These are phyloP conservation scores for Aspergillus ruber DNA, from an alignment of 2,329 filamentous ascomycete species.

Conservation along the genomic window DNA sequence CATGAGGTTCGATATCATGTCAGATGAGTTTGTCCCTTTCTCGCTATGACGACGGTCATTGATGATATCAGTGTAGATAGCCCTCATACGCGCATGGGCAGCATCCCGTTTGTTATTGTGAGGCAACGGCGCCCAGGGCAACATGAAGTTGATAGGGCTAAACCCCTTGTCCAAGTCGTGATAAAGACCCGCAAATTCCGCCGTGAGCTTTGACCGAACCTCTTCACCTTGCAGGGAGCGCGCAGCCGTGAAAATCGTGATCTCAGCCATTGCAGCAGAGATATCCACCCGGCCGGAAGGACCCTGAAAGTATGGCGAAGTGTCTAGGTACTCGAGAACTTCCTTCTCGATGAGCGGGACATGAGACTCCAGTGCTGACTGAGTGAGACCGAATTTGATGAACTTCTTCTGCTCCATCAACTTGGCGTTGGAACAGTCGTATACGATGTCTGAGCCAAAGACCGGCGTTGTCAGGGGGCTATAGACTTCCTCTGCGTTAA, in stretches of 20 bases:
- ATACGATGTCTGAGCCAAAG: constrained; percentile 81
- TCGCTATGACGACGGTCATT: constrained; percentile 57
- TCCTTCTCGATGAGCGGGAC: constrained; percentile 72
- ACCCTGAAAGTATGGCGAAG: constrained; percentile 59
- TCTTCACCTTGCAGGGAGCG: constrained; percentile 79
- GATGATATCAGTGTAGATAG: constrained; percentile 78
- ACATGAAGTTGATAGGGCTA: constrained; percentile 80
- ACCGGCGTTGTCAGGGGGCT: constrained; percentile 63
- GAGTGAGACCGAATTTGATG: constrained; percentile 59
- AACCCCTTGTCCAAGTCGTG: constrained; percentile 89
- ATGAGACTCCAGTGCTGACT: constrained; percentile 61
- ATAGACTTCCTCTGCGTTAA: constrained; percentile 88
- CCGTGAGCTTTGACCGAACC: constrained; percentile 73
- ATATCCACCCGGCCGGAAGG: constrained; percentile 65
- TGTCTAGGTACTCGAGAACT: constrained; percentile 66
- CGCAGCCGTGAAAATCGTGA: constrained; percentile 85
- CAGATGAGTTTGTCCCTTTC: constrained; percentile 47
- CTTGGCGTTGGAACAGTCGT: constrained; percentile 85
- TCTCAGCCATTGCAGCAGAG: constrained; percentile 69
- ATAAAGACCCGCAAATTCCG: constrained; percentile 72
- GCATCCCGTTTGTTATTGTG: constrained; percentile 76
- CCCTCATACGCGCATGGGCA: constrained; percentile 72
- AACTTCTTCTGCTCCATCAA: constrained; percentile 94
- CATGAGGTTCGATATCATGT: constrained; percentile 92
- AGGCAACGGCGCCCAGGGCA: constrained; percentile 83